A percentile compares a stretch with the other conserved stretches of the same genome.
Evolutionary conservation across 2,329 filamentous ascomycete species (phyloP).

Genomic region (Cadophora gregata): DNA sequence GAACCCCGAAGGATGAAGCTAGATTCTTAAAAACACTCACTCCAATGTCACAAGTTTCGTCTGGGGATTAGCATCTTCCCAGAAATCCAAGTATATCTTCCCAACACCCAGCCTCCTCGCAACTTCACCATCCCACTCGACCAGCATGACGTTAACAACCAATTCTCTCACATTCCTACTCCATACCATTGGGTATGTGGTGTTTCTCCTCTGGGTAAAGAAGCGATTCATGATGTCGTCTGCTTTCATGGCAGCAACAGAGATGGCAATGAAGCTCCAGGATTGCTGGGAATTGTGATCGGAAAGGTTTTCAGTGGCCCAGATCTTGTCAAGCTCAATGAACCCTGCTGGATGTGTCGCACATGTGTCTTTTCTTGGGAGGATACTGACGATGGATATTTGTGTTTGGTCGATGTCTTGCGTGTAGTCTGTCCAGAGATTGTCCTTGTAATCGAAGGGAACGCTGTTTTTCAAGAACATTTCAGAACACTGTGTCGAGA

Average conservation of each 20-base stretch:
- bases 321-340: slow-evolving; percentile 23
- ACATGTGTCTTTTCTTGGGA: neutral
- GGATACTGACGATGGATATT: slow-evolving; percentile 22
- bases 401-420: slow-evolving; percentile 11
- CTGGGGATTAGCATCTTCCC: slow-evolving; percentile 14
- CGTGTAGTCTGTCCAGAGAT: slow-evolving; percentile 25
- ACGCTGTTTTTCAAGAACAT: slow-evolving; percentile 19
- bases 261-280: slow-evolving; percentile 22
- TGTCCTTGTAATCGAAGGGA: slow-evolving; percentile 13
- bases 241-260: slow-evolving; percentile 7
- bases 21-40: neutral
- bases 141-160: slow-evolving; percentile 19
- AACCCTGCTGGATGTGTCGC: slow-evolving; percentile 14
- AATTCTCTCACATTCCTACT: slow-evolving; percentile 18
- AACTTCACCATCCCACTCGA: neutral
- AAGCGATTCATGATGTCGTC: slow-evolving; percentile 22
- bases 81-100: slow-evolving; percentile 22
- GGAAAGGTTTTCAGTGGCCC: slow-evolving; percentile 9
- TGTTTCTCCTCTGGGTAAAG: slow-evolving; percentile 18
- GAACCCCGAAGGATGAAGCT: slow-evolving; percentile 20
- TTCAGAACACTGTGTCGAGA: slow-evolving; percentile 9
- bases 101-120: slow-evolving; percentile 18
- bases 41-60: slow-evolving; percentile 3
- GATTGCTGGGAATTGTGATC: neutral
- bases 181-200: neutral